Conservation (phyloP, 768 basidiomycete species). For the Hebeloma cylindrosporum region DNA sequence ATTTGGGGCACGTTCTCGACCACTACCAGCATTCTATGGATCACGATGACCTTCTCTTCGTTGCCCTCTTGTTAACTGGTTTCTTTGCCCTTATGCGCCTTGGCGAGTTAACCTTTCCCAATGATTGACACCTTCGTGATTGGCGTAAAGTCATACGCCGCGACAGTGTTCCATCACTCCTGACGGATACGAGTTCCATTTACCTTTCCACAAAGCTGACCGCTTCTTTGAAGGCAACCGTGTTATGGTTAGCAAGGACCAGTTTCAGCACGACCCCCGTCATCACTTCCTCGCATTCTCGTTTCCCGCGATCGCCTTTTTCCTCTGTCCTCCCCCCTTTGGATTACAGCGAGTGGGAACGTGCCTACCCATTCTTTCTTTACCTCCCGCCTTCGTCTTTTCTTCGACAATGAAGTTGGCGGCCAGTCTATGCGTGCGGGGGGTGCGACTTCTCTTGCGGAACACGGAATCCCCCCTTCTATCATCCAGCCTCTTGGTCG, state of each 20-base stretch:
- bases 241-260: constrained; percentile 3
- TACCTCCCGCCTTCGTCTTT: neutral
- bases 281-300: neutral
- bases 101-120: neutral
- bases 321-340: neutral
- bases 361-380: constrained; percentile 4
- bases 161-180: too few species aligned
- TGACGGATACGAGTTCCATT: too few species aligned
- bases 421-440: constrained; percentile 13
- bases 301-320: neutral
- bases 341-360: neutral
- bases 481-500: constrained; percentile 12
- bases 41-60: constrained; percentile 11
- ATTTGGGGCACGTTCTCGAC: neutral
- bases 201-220: constrained; percentile 21
- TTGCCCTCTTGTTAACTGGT: neutral
- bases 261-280: neutral
- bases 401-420: neutral
- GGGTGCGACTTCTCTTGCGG: constrained; percentile 8
- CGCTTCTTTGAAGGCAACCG: constrained; percentile 18
- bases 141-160: neutral
- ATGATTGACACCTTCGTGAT: neutral
- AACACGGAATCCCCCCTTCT: neutral
- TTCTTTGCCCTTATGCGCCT: constrained; percentile 1
- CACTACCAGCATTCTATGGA: neutral